Conservation (phyloP, 2,329 filamentous ascomycete genomes). For the Xylogone sp. region DNA sequence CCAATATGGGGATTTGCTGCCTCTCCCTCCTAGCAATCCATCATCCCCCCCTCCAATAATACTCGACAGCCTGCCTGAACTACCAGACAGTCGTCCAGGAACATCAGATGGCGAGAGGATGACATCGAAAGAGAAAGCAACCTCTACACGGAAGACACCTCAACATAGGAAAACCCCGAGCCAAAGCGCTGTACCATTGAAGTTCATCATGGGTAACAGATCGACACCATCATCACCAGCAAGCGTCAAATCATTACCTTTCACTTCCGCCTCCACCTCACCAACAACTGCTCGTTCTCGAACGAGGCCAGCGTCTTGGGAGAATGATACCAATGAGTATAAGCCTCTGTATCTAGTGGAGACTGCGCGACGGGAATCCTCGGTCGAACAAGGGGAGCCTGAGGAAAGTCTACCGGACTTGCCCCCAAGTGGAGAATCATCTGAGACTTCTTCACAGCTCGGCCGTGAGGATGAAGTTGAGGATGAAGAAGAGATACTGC, state of each 20-base stretch:
- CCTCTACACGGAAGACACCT: not conserved
- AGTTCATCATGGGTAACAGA: conserved; percentile 43
- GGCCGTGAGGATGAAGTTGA: conserved; percentile 33
- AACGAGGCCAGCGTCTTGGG: conserved; percentile 57
- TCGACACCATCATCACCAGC: conserved; percentile 39
- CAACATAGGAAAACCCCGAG: conserved; percentile 32
- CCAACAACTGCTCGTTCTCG: conserved; percentile 33
- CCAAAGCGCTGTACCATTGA: conserved; percentile 52
- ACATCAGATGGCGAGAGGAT: conserved; percentile 24
- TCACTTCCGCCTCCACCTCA: conserved; percentile 29
- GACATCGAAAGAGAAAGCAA: not conserved
- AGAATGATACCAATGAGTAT: conserved; percentile 60
- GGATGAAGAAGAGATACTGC: conserved; percentile 20
- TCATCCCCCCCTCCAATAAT: conserved; percentile 40
- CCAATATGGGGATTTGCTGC: conserved; percentile 60
- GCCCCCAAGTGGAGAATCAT: conserved; percentile 46
- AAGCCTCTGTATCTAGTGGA: conserved; percentile 82
- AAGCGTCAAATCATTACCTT: conserved; percentile 35
- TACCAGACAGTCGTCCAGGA: conserved; percentile 58
- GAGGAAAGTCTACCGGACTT: conserved; percentile 42
- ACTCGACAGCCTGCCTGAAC: conserved; percentile 41
- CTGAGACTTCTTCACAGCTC: conserved; percentile 38
- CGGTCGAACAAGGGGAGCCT: conserved; percentile 18
- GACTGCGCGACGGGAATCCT: conserved; percentile 25
- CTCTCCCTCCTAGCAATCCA: conserved; percentile 57